Percentiles rank a stretch among this genome's conserved stretches.
Conservation (phyloP, 2,329 filamentous ascomycete species). For the Cryoendolithus antarcticus region DNA sequence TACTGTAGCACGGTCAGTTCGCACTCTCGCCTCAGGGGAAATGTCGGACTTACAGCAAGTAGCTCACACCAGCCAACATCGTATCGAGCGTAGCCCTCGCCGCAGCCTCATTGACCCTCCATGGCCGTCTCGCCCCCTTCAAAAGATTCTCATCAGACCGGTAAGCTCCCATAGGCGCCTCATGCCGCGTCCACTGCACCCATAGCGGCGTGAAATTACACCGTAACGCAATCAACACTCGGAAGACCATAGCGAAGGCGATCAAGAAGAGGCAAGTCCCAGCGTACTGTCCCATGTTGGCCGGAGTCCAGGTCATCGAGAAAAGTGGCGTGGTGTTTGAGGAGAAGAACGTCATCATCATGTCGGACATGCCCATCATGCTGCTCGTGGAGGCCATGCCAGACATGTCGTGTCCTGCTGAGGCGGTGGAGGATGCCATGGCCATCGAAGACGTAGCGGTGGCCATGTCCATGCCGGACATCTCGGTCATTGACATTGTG, state of each 20-base stretch:
- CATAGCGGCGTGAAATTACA: conserved; percentile 11
- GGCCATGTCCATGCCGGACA: conserved; percentile 9
- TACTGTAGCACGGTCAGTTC: conserved; percentile 39
- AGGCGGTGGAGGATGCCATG: not conserved
- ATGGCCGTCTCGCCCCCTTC: conserved; percentile 41
- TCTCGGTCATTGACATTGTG: conserved; percentile 5
- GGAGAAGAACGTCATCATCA: conserved; percentile 53
- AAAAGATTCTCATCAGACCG: not conserved
- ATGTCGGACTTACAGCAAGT: conserved; percentile 58
- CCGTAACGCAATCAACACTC: conserved; percentile 31
- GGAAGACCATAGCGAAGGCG: conserved; percentile 55
- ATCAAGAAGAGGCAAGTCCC: conserved; percentile 86
- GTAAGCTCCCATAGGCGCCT: not conserved
- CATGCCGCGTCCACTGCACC: not conserved
- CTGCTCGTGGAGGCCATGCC: not conserved
- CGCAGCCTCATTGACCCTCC: conserved; percentile 67
- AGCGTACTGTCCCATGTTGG: conserved; percentile 56
- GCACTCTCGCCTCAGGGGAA: not conserved
- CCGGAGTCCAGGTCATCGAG: conserved; percentile 60
- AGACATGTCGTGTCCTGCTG: not conserved
- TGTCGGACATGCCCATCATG: conserved; percentile 26
- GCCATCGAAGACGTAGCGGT: conserved; percentile 2
- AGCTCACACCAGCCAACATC: conserved; percentile 59
- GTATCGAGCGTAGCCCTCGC: conserved; percentile 57
- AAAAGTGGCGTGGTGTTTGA: conserved; percentile 49